phyloP scores from a whole-genome alignment of 1,284 basidiomycete genomes.

The Coniferiporia weirii region DNA sequence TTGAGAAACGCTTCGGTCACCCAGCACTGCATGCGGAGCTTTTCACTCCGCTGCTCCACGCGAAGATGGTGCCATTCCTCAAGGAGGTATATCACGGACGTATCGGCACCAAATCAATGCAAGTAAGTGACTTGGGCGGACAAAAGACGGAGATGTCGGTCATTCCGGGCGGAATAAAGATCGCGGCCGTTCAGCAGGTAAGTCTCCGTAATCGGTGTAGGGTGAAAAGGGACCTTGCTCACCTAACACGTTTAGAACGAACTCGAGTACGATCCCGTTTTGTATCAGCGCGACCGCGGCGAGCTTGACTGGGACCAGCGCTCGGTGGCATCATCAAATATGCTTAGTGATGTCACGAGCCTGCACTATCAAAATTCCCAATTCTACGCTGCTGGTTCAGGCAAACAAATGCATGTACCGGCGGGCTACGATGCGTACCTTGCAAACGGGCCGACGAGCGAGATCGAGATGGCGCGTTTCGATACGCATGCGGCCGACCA shows the following conservation, averaged over 20 bases:
- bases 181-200: conserved; percentile 72
- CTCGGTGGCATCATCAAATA: conserved; percentile 56
- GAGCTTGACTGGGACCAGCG: conserved; percentile 77
- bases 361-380: conserved; percentile 39
- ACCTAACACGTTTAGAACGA: conserved; percentile 40
- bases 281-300: conserved; percentile 73
- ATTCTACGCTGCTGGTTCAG: conserved; percentile 29
- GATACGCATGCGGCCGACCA: conserved; percentile 44
- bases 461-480: conserved; percentile 55
- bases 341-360: conserved; percentile 38
- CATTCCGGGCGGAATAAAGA: conserved; percentile 69
- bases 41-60: conserved; percentile 85
- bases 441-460: conserved; percentile 34
- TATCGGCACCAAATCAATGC: conserved; percentile 55
- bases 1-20: conserved; percentile 83
- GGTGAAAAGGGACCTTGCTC: not conserved
- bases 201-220: conserved; percentile 16
- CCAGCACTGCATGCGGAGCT: conserved; percentile 75
- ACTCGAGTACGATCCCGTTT: conserved; percentile 67
- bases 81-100: conserved; percentile 71
- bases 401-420: conserved; percentile 8
- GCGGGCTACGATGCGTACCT: conserved; percentile 54
- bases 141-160: conserved; percentile 67
- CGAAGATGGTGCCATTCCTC: conserved; percentile 75
- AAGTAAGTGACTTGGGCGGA: conserved; percentile 69